These are phyloP conservation scores for Alloascoidea hylecoeti DNA, from an alignment of 805 yeast genomes.

Conservation along the genomic window DNA sequence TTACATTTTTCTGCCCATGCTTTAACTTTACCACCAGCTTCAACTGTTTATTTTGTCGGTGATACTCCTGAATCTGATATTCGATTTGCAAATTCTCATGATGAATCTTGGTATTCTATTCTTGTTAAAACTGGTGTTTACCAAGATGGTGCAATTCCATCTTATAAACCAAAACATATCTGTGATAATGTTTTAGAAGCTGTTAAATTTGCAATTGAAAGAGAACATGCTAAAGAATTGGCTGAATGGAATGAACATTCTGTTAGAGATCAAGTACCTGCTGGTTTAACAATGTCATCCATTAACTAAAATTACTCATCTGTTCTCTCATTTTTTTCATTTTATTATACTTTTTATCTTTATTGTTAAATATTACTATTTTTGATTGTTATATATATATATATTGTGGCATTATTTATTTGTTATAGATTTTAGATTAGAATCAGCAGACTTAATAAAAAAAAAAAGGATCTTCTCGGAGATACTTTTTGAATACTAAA, in stretches of 20 bases:
- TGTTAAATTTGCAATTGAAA: conserved; percentile 68
- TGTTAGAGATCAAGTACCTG: conserved; percentile 6
- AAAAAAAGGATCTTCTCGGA: too few relatives aligned
- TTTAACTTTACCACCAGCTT: conserved; percentile 63
- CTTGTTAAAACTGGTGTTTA: conserved; percentile 82
- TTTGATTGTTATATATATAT: too few relatives aligned
- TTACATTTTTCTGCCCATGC: conserved; percentile 27
- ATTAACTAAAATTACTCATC: too few relatives aligned
- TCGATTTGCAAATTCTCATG: conserved; percentile 78
- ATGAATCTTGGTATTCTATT: conserved; percentile 73
- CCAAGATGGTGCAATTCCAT: conserved; percentile 67
- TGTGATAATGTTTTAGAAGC: conserved; percentile 71
- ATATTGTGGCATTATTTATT: too few relatives aligned
- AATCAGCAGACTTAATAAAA: too few relatives aligned
- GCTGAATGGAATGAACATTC: conserved; percentile 50
- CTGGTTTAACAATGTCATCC: not conserved
- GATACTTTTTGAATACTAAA: too few relatives aligned
- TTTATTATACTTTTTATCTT: too few relatives aligned
- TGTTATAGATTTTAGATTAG: too few relatives aligned
- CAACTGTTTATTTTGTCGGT: conserved; percentile 80
- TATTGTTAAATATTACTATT: too few relatives aligned
- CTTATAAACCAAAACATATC: conserved; percentile 62
- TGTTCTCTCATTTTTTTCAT: too few relatives aligned
- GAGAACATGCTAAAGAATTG: conserved; percentile 63
- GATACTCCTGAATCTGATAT: conserved; percentile 86